Percentiles rank a stretch among this genome's conserved stretches.
Conservation (phyloP, 2,329 filamentous ascomycete species). For the Fulvia fulva region DNA sequence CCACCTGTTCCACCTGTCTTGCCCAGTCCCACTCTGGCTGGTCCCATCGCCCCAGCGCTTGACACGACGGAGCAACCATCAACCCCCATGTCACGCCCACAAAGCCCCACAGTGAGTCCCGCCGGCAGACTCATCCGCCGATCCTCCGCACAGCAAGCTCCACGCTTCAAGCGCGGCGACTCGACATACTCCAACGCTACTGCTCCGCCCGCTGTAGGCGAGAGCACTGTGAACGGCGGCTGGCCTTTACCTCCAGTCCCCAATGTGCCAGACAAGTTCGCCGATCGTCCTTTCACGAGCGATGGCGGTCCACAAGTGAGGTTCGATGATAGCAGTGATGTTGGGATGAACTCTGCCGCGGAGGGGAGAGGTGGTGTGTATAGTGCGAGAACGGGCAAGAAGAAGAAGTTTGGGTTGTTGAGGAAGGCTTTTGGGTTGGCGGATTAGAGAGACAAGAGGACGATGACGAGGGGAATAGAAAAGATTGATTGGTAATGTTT, state of each 20-base stretch:
- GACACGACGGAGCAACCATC: conserved; percentile 2
- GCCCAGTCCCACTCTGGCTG: not conserved
- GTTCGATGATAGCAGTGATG: conserved; percentile 8
- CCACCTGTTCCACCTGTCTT: not conserved
- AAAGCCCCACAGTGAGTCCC: conserved; percentile 40
- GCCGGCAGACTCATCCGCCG: conserved; percentile 35
- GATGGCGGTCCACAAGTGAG: conserved; percentile 27
- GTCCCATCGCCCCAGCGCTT: not conserved
- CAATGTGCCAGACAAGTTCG: conserved; percentile 15
- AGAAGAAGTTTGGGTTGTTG: conserved; percentile 66
- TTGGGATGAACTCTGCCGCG: not conserved
- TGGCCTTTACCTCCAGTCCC: conserved; percentile 48
- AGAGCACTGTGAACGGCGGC: conserved; percentile 17
- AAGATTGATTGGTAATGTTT: not conserved
- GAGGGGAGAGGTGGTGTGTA: conserved; percentile 30
- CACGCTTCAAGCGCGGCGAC: conserved; percentile 22
- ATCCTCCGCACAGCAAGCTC: conserved; percentile 20
- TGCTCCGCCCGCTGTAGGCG: conserved; percentile 26
- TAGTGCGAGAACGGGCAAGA: conserved; percentile 40
- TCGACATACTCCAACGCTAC: conserved; percentile 25
- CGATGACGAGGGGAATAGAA: too few species aligned
- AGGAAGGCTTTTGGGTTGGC: conserved; percentile 62
- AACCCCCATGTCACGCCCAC: conserved; percentile 42
- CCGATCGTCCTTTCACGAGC: conserved; percentile 30
- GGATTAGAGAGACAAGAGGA: conserved; percentile 39